Evolutionary conservation across 805 yeast species (phyloP).

Genomic region (Monosporozyma siamensis): DNA sequence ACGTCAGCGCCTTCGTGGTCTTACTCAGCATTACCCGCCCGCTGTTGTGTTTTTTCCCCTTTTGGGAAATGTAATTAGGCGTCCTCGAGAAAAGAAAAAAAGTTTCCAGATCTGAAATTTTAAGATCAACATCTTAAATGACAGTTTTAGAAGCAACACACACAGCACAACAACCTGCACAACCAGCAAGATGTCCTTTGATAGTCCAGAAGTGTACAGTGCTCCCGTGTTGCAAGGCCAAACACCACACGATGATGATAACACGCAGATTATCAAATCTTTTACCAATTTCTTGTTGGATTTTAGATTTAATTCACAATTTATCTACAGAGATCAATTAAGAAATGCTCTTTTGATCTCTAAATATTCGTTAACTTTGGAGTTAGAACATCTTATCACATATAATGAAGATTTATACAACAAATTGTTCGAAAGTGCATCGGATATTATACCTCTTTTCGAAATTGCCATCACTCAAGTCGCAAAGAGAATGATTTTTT

Average conservation of each 20-base stretch:
- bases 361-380: slow-evolving; percentile 62
- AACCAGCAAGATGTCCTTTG: slow-evolving; percentile 52
- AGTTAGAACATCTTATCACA: slow-evolving; percentile 75
- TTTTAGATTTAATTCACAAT: slow-evolving; percentile 74
- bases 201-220: slow-evolving; percentile 58
- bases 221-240: slow-evolving; percentile 88
- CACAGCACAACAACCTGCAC: not conserved
- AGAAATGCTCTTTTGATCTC: slow-evolving; percentile 77
- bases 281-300: slow-evolving; percentile 77
- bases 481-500: slow-evolving; percentile 56
- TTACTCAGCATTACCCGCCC: too few species aligned
- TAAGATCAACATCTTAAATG: too few species aligned
- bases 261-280: slow-evolving; percentile 62
- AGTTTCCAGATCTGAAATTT: too few species aligned
- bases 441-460: slow-evolving; percentile 77
- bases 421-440: slow-evolving; percentile 74
- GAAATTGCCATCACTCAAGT: slow-evolving; percentile 79
- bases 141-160: too few species aligned
- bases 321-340: slow-evolving; percentile 82
- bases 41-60: too few species aligned
- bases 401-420: slow-evolving; percentile 86
- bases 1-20: too few species aligned
- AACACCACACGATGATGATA: slow-evolving; percentile 50
- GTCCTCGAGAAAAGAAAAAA: too few species aligned
- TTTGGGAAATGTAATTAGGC: too few species aligned